These are phyloP conservation scores for Blastocladiella emersonii DNA, from an alignment of 371 early-diverging fungal species.

Conservation along the genomic window DNA sequence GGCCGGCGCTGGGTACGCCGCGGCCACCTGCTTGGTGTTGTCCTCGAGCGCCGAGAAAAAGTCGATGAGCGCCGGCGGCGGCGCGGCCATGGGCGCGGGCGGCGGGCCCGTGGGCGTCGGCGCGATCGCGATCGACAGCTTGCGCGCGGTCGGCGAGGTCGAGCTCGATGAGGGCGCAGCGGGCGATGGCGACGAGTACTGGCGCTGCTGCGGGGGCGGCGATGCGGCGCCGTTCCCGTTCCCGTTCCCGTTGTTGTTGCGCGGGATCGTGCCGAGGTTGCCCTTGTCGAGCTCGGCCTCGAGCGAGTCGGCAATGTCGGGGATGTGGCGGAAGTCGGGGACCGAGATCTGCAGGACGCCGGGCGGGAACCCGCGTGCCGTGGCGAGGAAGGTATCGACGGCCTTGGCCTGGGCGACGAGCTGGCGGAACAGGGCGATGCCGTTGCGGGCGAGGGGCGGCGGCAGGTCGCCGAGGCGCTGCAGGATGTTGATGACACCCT, in stretches of 20 bases:
- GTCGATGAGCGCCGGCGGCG: not conserved
- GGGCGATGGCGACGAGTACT: too few relatives aligned
- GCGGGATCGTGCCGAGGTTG: too few relatives aligned
- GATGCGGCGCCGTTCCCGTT: too few relatives aligned
- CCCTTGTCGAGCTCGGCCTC: not conserved
- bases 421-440: not conserved
- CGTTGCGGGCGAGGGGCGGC: not conserved
- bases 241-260: too few relatives aligned
- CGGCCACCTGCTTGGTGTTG: not conserved
- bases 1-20: too few relatives aligned
- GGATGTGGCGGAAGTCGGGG: not conserved
- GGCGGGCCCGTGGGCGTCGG: too few relatives aligned
- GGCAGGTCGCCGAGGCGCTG: not conserved
- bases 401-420: not conserved
- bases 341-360: not conserved
- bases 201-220: too few relatives aligned
- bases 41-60: not conserved
- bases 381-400: not conserved
- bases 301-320: not conserved
- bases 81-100: not conserved
- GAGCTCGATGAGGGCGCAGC: too few relatives aligned
- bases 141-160: too few relatives aligned
- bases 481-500: slow-evolving; percentile 78
- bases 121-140: too few relatives aligned
- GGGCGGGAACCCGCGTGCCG: not conserved